A percentile compares a stretch with the other conserved stretches of the same genome.
phyloP scores from a whole-genome alignment of 805 yeast genomes.

The Starmerella bacillaris region DNA sequence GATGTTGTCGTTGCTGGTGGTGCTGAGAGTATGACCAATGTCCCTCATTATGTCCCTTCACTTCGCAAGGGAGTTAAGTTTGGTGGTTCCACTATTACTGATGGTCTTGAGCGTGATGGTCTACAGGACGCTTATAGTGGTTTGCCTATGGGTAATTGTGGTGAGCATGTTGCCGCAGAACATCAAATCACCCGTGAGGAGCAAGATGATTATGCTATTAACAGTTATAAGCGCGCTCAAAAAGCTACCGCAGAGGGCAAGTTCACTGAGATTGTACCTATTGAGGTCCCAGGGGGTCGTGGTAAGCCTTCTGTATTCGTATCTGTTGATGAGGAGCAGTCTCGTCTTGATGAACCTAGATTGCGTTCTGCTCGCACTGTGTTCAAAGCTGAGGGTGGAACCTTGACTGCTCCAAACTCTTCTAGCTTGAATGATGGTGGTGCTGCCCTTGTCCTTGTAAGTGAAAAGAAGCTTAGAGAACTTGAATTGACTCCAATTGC shows the following conservation, averaged over 20 bases:
- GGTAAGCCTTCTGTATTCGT: slow-evolving; percentile 66
- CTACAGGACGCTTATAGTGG: slow-evolving; percentile 79
- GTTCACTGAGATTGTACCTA: slow-evolving; percentile 72
- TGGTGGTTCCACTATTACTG: slow-evolving; percentile 65
- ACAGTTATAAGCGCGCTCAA: slow-evolving; percentile 72
- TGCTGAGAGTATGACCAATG: slow-evolving; percentile 91
- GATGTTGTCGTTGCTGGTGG: slow-evolving; percentile 95
- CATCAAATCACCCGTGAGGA: slow-evolving; percentile 59
- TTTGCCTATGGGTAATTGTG: slow-evolving; percentile 88
- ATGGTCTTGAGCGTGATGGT: slow-evolving; percentile 87
- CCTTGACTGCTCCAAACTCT: slow-evolving; percentile 94
- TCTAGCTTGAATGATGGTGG: slow-evolving; percentile 96
- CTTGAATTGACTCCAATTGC: slow-evolving; percentile 79
- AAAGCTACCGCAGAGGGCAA: slow-evolving; percentile 65
- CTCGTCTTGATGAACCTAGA: slow-evolving; percentile 59
- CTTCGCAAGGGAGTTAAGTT: slow-evolving; percentile 81
- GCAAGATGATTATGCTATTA: slow-evolving; percentile 78
- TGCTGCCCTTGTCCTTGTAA: slow-evolving; percentile 79
- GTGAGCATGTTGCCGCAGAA: slow-evolving; percentile 87
- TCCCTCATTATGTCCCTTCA: slow-evolving; percentile 77
- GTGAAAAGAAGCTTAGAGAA: slow-evolving; percentile 70
- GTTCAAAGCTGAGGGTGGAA: slow-evolving; percentile 75
- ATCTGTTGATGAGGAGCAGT: slow-evolving; percentile 65
- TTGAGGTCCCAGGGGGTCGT: slow-evolving; percentile 75
- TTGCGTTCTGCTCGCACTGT: slow-evolving; percentile 79